Evolutionary conservation across 768 basidiomycete genomes (phyloP), one percentile per base, ranked within the genome.

Genomic region (Trametes cubensis): DNA sequence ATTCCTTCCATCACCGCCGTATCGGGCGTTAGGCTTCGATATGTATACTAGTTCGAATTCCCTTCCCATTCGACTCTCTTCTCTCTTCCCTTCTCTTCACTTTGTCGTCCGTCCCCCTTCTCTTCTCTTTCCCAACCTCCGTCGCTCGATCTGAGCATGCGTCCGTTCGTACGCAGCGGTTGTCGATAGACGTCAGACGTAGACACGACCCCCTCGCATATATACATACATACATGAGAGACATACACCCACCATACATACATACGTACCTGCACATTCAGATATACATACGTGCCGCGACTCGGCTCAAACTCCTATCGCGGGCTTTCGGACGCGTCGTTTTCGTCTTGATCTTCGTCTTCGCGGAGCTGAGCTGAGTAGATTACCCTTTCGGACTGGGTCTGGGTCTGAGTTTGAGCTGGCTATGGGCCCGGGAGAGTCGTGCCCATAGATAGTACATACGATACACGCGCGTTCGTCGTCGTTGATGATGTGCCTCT

Each of bases 21-120:
- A 55, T 62, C 61, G 55, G 52, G 61, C 61, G 55, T 44, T 48
- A 57, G 61, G 55, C 61, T 58, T 62, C 56, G 61, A 62, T 62
- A 38, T 62, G 61, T 58, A 62, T 26, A 41, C 30, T 58, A 50
- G 39, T 41, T 20, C 20, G 21, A 17, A 18, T 44, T 44, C 28
- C 20, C 41, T 14, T 38, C 40, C 28, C 4, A 28, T 28, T 28
- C 7, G 3, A 4, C n/a, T 7, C 46, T 47, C 44, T 20, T 45
- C 30, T 21, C 23, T 56, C 44, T 23, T 49, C 4, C 30, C 26
- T 21, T 21, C 17, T 39, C 28, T 39, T 39, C 55, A 15, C 28
- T 45, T 30, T 18, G 11, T 51, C 44, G 34, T 28, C 55, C 7
- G 38, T 20, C 15, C 23, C 8, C 25, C 28, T 44, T 18, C n/a